A percentile compares a stretch with the other conserved stretches of the same genome.
Evolutionary conservation across 441 rosid genomes (phyloP).

Genomic region (Arabidopsis lyrata): DNA sequence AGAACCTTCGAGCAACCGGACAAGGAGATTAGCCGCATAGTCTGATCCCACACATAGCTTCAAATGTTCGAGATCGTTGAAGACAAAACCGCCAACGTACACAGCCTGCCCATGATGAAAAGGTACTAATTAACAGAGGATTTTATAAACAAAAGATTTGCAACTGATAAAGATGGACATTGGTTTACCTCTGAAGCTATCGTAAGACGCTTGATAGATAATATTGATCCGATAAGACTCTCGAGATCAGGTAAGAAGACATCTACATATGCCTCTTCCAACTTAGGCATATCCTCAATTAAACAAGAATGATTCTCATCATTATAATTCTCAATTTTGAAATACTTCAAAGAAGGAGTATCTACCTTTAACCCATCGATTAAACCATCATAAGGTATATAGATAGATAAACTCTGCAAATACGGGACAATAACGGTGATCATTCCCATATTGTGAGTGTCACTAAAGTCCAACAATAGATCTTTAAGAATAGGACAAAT

Average conservation of each 20-base stretch:
- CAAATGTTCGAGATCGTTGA: no score
- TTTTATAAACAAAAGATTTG: neutral
- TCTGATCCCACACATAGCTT: no score
- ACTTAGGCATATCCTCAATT: conserved; percentile 22
- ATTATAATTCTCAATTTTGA: neutral
- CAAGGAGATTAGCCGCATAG: no score
- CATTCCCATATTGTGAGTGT: neutral
- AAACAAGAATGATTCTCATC: neutral
- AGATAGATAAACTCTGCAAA: conserved; percentile 24
- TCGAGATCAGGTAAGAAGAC: neutral
- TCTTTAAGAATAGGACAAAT: conserved; percentile 18
- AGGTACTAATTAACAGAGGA: neutral
- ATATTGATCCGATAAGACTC: conserved; percentile 10
- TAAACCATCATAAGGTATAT: neutral
- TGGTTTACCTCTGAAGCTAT: neutral
- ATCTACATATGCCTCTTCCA: conserved; percentile 17
- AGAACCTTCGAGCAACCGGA: no score
- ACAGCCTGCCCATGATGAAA: neutral
- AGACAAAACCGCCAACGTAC: neutral
- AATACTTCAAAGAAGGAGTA: conserved; percentile 32
- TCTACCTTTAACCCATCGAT: neutral
- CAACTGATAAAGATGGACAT: neutral
- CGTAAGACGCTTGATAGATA: conserved; percentile 21
- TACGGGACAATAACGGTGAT: neutral
- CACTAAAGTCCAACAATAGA: neutral